A percentile compares a stretch with the other conserved stretches of the same genome.
Evolutionary conservation across 2,329 filamentous ascomycete species (phyloP).

Genomic region (Anisogramma anomala): DNA sequence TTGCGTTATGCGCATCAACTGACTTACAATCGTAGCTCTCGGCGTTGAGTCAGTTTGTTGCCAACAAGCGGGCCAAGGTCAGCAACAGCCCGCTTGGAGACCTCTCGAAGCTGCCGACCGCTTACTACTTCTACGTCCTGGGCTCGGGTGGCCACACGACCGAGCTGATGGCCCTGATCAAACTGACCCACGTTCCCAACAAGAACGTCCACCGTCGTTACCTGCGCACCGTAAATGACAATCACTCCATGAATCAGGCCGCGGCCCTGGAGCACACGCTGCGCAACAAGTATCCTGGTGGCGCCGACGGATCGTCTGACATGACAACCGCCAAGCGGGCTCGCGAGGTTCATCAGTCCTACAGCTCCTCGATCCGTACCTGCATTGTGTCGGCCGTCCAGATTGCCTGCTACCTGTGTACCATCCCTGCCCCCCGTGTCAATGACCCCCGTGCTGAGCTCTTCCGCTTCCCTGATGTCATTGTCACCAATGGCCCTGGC

Average conservation of each 20-base stretch:
- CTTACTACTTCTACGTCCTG: slow-evolving; percentile 66
- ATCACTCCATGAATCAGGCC: slow-evolving; percentile 53
- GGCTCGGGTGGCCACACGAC: slow-evolving; percentile 91
- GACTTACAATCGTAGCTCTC: too few species aligned
- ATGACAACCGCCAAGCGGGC: slow-evolving; percentile 64
- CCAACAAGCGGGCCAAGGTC: slow-evolving; percentile 5
- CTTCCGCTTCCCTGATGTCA: slow-evolving; percentile 53
- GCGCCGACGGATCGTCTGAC: slow-evolving; percentile 42
- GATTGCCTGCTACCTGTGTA: slow-evolving; percentile 45
- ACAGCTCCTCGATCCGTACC: slow-evolving; percentile 60
- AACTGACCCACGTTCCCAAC: slow-evolving; percentile 41
- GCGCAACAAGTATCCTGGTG: slow-evolving; percentile 23
- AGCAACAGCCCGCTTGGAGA: slow-evolving; percentile 9
- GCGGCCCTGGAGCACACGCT: slow-evolving; percentile 48
- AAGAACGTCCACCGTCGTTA: slow-evolving; percentile 62
- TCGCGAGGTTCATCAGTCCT: slow-evolving; percentile 68
- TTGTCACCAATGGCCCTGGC: slow-evolving; percentile 80
- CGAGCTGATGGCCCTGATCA: slow-evolving; percentile 83
- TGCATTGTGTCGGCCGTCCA: slow-evolving; percentile 53
- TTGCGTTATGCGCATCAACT: too few species aligned
- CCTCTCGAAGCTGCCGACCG: slow-evolving; percentile 17
- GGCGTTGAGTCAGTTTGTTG: too few species aligned
- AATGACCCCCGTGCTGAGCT: slow-evolving; percentile 10
- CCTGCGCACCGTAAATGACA: slow-evolving; percentile 66
- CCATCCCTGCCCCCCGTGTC: slow-evolving; percentile 17